Percentiles rank a stretch among this genome's conserved stretches.
phyloP scores from a whole-genome alignment of 164 flowering plant species.

The Saururus chinensis region DNA sequence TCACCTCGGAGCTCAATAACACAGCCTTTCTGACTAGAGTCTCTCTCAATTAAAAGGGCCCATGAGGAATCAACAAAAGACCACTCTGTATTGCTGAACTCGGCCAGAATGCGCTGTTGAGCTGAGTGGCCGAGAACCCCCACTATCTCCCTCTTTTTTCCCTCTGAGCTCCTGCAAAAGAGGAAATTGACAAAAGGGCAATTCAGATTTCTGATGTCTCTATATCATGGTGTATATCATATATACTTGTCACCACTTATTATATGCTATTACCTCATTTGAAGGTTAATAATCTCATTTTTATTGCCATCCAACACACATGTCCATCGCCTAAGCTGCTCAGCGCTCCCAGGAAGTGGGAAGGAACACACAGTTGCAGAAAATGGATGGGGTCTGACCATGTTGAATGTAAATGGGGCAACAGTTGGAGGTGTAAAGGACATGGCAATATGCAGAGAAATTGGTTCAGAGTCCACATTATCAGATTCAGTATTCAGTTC shows the following conservation, averaged over 20 bases:
- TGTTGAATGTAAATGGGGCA: slow-evolving; percentile 39
- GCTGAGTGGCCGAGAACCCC: slow-evolving; percentile 35
- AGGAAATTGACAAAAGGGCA: too few species aligned
- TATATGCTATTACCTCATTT: slow-evolving; percentile 66
- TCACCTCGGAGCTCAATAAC: slow-evolving; percentile 53
- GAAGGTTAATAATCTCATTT: slow-evolving; percentile 53
- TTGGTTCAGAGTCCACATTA: slow-evolving; percentile 8
- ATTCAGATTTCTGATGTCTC: not conserved
- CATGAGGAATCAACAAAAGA: slow-evolving; percentile 36
- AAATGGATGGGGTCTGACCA: slow-evolving; percentile 38
- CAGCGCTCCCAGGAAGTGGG: slow-evolving; percentile 34
- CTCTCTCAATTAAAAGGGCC: slow-evolving; percentile 33
- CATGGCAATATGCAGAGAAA: slow-evolving; percentile 58
- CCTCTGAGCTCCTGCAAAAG: slow-evolving; percentile 29
- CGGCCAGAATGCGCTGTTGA: slow-evolving; percentile 44
- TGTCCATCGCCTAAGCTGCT: slow-evolving; percentile 39
- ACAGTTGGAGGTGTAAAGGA: slow-evolving; percentile 58
- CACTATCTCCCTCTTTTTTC: slow-evolving; percentile 36
- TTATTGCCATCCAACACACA: slow-evolving; percentile 44
- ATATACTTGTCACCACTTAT: not conserved
- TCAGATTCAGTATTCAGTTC: slow-evolving; percentile 41
- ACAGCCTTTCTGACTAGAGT: slow-evolving; percentile 19
- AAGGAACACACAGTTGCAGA: slow-evolving; percentile 40
- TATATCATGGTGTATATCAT: not conserved
- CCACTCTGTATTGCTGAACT: slow-evolving; percentile 41